Evolutionary conservation across 2,329 filamentous ascomycete species (phyloP).

Genomic region (Trichoderma sp.): DNA sequence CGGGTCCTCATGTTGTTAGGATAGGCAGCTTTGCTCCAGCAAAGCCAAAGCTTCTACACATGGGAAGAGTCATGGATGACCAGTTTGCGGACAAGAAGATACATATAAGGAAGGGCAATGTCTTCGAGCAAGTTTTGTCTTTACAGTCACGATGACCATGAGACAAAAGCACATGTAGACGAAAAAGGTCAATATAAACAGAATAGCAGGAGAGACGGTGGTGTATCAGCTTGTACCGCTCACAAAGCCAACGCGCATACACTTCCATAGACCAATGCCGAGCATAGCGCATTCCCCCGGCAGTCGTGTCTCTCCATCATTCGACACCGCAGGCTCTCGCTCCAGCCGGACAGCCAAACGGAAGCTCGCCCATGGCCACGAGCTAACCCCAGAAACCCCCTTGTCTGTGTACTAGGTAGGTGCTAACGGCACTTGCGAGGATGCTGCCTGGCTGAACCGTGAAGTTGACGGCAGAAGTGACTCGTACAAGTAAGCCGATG

Average conservation of each 20-base stretch:
- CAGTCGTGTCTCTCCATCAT: slow-evolving; percentile 12
- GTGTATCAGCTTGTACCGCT: not conserved
- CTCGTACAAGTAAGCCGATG: not conserved
- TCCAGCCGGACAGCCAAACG: slow-evolving; percentile 13
- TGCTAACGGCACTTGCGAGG: not conserved
- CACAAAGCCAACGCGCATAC: not conserved
- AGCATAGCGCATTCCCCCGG: not conserved
- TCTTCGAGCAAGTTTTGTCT: not conserved
- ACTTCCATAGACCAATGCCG: not conserved
- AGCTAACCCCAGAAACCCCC: not conserved
- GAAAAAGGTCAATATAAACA: not conserved
- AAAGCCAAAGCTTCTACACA: not conserved
- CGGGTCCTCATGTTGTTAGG: not conserved
- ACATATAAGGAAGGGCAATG: not conserved
- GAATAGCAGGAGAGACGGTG: not conserved
- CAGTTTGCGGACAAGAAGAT: too few relatives aligned
- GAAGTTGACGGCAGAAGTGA: not conserved
- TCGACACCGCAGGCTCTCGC: not conserved
- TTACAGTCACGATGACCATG: too few relatives aligned
- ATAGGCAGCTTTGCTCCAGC: not conserved
- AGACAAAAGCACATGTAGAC: not conserved
- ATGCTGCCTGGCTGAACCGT: not conserved
- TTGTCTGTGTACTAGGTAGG: not conserved
- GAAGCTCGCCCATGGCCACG: slow-evolving; percentile 14
- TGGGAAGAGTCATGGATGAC: not conserved